Conservation (phyloP, 306 rosid species). For the Chamaecrista fasciculata region DNA sequence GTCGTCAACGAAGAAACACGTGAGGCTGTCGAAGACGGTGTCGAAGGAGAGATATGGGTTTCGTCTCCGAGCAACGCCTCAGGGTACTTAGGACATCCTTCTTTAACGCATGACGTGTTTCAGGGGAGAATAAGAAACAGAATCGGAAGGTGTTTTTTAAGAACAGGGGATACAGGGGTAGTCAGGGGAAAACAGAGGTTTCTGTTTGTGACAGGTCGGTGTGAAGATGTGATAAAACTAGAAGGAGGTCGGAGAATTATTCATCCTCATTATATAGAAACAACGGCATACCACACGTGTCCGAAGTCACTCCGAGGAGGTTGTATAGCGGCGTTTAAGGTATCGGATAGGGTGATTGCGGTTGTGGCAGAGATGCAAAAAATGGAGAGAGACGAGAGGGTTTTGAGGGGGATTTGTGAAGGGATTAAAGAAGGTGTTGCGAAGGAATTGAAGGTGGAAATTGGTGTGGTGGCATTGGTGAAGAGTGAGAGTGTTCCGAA, state of each 20-base stretch:
- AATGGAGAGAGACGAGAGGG: constrained; percentile 3
- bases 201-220: constrained; percentile 68
- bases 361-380: constrained; percentile 70
- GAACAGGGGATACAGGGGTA: constrained; percentile 74
- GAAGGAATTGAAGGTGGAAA: constrained; percentile 45
- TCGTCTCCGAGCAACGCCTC: constrained; percentile 78
- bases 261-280: constrained; percentile 71
- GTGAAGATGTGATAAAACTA: constrained; percentile 48
- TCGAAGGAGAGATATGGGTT: constrained; percentile 87
- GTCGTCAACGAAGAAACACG: constrained; percentile 61
- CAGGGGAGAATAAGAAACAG: constrained; percentile 42
- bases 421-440: constrained; percentile 40
- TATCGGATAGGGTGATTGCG: constrained; percentile 21
- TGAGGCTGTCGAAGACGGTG: constrained; percentile 64
- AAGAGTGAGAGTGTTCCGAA: constrained; percentile 57
- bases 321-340: constrained; percentile 52
- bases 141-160: constrained; percentile 42
- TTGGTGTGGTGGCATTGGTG: constrained; percentile 67
- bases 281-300: constrained; percentile 45
- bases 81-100: constrained; percentile 69
- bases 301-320: constrained; percentile 59
- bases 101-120: constrained; percentile 54
- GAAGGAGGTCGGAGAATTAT: constrained; percentile 35
- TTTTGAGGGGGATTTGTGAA: constrained; percentile 44
- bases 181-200: constrained; percentile 56